Evolutionary conservation across 495 filamentous ascomycete genomes (phyloP), one percentile per base, ranked within the genome.

Genomic region (Tuber magnatum): DNA sequence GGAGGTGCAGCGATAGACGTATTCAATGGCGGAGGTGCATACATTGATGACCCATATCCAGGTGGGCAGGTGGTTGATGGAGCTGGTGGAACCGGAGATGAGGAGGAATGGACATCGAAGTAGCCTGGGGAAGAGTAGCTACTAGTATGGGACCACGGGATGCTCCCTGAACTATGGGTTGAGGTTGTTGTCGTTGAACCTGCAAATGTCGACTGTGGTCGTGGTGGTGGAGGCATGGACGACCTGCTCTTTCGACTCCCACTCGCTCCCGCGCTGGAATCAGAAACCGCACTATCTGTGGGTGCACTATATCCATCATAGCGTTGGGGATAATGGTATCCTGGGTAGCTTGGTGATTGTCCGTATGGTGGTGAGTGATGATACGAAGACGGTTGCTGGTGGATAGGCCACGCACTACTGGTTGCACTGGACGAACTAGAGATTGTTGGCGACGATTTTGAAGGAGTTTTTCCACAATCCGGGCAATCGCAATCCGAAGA

Each of bases 401-500:
- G 75, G 14, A 75, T 71, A 51, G 77, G 72, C 77, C 77, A 79
- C 32, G 42, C 75, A 43, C 75, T 69, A 69, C 65, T 74, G 39
- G 68, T 78, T 65, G 73, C 76, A 51, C 79, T 74, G 18, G 80
- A 76, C 43, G 80, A 81, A 68, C 56, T 73, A 18, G 76, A 71
- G 69, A 38, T 72, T n/a, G 77, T 69, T 46, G 78, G 72, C 4
- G 71, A 76, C 28, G 79, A 76, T 61, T 78, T 79, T 32, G 79
- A 78, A n/a, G 76, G 68, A 51, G 48, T 39, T 69, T 78, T 81
- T n/a, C 80, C 80, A 69, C 80, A 81, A 46, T 81, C 80, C 22
- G 79, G 71, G 28, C 80, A 81, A 76, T 81, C 80, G 65, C 80
- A 81, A 51, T 81, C 80, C n/a, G 81, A 80, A 18, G 80, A 75